Conservation (phyloP, 345 rosid species). For the Adansonia digitata region DNA sequence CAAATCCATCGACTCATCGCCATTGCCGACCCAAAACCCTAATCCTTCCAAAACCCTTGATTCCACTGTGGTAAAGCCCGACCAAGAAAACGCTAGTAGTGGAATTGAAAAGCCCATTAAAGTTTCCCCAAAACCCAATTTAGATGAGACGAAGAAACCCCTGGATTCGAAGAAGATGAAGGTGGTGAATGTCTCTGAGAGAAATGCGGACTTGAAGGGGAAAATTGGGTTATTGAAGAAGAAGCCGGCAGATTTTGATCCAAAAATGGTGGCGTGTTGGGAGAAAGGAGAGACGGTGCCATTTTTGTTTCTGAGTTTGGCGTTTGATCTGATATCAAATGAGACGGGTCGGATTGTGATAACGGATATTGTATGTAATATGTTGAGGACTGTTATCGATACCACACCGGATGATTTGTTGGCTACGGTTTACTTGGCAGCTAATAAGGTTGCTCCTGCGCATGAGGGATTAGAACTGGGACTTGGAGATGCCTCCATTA, state of each 20-base stretch:
- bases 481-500: slow-evolving; percentile 72
- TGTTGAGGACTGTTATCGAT: slow-evolving; percentile 74
- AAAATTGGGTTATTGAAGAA: slow-evolving; percentile 58
- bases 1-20: slow-evolving; percentile 24
- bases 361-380: slow-evolving; percentile 80
- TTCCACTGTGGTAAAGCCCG: neutral
- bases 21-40: slow-evolving; percentile 17
- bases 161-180: slow-evolving; percentile 23
- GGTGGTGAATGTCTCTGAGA: slow-evolving; percentile 26
- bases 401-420: slow-evolving; percentile 76
- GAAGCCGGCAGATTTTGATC: slow-evolving; percentile 59
- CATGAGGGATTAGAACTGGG: slow-evolving; percentile 95
- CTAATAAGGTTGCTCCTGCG: slow-evolving; percentile 77
- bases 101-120: neutral
- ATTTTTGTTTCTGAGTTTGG: slow-evolving; percentile 60
- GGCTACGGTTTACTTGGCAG: slow-evolving; percentile 62
- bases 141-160: slow-evolving; percentile 3
- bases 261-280: slow-evolving; percentile 56
- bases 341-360: slow-evolving; percentile 76
- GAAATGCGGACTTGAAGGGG: slow-evolving; percentile 44
- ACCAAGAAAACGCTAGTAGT: neutral
- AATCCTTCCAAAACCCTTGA: slow-evolving; percentile 5
- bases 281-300: slow-evolving; percentile 75
- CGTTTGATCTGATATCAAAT: slow-evolving; percentile 62
- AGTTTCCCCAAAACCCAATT: slow-evolving; percentile 23